phyloP scores from a whole-genome alignment of 202 grass and related monocot species.

The Zoysia matrella region DNA sequence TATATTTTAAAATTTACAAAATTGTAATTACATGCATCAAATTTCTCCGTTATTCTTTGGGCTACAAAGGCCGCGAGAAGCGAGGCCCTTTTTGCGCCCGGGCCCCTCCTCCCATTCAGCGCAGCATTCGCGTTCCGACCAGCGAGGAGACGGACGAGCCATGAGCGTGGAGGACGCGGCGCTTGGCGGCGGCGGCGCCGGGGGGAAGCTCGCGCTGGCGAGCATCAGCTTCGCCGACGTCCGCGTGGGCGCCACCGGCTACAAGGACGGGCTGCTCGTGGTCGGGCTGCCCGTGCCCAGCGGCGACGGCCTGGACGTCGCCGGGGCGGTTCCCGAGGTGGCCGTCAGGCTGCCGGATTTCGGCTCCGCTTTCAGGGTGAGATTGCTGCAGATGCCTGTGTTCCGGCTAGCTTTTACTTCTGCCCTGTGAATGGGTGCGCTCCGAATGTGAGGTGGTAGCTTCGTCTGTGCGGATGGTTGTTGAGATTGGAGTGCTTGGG shows the following conservation, averaged over 20 bases:
- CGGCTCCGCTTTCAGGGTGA: constrained; percentile 47
- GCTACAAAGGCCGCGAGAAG: constrained; percentile 29
- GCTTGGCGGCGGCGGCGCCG: constrained; percentile 1
- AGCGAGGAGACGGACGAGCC: neutral
- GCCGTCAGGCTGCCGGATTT: constrained; percentile 45
- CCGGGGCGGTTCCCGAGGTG: constrained; percentile 15
- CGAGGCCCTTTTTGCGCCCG: neutral
- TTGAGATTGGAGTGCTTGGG: neutral
- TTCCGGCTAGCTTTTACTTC: neutral
- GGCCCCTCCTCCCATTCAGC: neutral
- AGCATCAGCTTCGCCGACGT: constrained; percentile 48
- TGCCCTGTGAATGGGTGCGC: neutral
- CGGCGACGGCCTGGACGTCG: constrained; percentile 14
- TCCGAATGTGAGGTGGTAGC: neutral
- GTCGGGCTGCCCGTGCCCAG: constrained; percentile 36
- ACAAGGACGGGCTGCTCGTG: constrained; percentile 32
- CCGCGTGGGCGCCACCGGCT: constrained; percentile 28
- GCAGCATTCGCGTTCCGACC: constrained; percentile 3
- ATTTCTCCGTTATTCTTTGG: neutral
- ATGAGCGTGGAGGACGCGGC: constrained; percentile 41
- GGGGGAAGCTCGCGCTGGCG: constrained; percentile 47
- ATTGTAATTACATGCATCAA: too few species aligned
- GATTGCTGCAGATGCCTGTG: neutral
- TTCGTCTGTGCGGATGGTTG: neutral
- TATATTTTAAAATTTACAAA: too few species aligned